Conservation (phyloP, 1,284 basidiomycete genomes). For the Papiliotrema laurentii region DNA sequence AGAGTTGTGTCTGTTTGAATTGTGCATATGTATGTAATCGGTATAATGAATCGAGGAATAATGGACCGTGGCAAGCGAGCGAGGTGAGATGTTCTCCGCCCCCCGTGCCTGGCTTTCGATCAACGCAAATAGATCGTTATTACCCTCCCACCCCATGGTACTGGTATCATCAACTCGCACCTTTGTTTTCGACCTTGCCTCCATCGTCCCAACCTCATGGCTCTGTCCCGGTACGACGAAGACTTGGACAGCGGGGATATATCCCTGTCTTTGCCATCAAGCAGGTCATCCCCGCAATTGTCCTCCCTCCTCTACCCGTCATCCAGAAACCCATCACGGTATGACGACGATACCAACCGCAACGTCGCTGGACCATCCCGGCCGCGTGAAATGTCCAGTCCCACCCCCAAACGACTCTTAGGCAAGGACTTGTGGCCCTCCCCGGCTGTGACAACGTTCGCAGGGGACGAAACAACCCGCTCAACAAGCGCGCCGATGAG, state of each 20-base stretch:
- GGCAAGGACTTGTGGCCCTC: slow-evolving; percentile 7
- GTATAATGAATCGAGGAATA: not conserved
- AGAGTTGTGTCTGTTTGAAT: not conserved
- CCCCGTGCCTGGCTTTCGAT: not conserved
- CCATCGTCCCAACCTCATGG: not conserved
- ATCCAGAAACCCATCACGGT: too few relatives aligned
- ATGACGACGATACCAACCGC: too few relatives aligned
- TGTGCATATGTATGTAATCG: too few relatives aligned
- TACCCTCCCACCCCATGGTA: not conserved
- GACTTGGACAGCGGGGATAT: slow-evolving; percentile 13
- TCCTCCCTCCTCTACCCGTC: slow-evolving; percentile 3
- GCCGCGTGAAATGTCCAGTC: slow-evolving; percentile 10
- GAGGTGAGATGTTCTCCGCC: not conserved
- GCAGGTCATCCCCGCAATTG: slow-evolving; percentile 5
- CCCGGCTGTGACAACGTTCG: too few relatives aligned
- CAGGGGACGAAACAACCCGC: too few relatives aligned
- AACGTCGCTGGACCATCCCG: slow-evolving; percentile 2
- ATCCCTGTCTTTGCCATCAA: slow-evolving; percentile 8
- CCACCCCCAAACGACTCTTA: slow-evolving; percentile 12
- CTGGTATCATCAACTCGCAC: not conserved
- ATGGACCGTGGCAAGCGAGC: not conserved
- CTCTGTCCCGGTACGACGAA: slow-evolving; percentile 4
- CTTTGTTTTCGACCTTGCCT: not conserved
- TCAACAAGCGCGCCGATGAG: too few relatives aligned
- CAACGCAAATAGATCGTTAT: not conserved